Evolutionary conservation across 768 basidiomycete species (phyloP).

Genomic region (Pilatotrama ljubarskyi): DNA sequence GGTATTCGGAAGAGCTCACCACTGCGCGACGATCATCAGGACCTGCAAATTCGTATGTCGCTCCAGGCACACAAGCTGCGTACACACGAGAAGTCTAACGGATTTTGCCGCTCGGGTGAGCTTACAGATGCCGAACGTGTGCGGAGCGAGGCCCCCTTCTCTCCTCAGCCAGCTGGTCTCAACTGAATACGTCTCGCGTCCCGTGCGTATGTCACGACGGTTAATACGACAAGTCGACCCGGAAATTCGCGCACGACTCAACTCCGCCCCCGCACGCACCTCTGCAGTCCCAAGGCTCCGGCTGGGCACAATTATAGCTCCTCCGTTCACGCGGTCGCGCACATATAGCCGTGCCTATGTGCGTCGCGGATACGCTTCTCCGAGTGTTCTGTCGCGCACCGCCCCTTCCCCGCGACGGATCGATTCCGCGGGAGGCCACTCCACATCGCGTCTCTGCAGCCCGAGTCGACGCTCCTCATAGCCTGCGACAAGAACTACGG

Average conservation of each 20-base stretch:
- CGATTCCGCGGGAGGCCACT: background rate
- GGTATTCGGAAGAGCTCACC: too few relatives aligned
- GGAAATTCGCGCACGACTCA: background rate
- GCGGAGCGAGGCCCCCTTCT: slow-evolving; percentile 5
- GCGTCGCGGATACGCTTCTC: background rate
- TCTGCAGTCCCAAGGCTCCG: background rate
- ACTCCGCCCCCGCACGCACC: slow-evolving; percentile 3
- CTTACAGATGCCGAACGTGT: slow-evolving; percentile 1
- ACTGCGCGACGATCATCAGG: too few relatives aligned
- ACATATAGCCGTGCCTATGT: slow-evolving; percentile 10
- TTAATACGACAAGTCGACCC: background rate
- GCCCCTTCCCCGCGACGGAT: background rate
- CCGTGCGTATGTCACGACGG: background rate
- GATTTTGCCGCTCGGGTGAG: slow-evolving; percentile 2
- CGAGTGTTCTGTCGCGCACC: slow-evolving; percentile 9
- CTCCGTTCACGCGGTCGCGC: slow-evolving; percentile 9
- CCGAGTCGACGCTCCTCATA: background rate
- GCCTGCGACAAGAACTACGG: background rate
- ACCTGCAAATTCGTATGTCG: background rate
- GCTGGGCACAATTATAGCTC: slow-evolving; percentile 8
- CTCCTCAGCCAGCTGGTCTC: background rate
- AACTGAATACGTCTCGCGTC: slow-evolving; percentile 1
- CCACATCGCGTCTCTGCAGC: background rate
- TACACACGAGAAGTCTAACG: slow-evolving; percentile 16
- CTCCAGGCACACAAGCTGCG: background rate